phyloP scores from a whole-genome alignment of 768 basidiomycete species.

The Scleroderma bovista region DNA sequence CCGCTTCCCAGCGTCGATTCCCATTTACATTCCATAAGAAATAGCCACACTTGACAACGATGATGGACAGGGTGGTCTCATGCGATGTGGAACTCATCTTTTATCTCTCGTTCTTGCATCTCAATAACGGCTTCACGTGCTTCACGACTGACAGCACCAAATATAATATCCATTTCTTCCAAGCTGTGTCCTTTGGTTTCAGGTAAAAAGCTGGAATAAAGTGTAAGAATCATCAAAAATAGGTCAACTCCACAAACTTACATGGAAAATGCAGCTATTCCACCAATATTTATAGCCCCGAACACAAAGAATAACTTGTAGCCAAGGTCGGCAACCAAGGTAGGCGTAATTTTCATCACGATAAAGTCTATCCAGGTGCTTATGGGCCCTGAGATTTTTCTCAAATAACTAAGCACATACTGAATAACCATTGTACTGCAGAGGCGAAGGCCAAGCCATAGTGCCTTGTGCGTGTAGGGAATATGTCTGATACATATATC shows the following conservation, averaged over 20 bases:
- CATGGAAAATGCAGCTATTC: conserved; percentile 64
- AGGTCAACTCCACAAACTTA: conserved; percentile 24
- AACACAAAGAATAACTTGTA: conserved; percentile 54
- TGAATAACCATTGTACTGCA: conserved; percentile 80
- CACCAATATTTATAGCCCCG: conserved; percentile 42
- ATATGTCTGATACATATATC: conserved; percentile 79
- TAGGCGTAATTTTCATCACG: conserved; percentile 62
- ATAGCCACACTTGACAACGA: too few species aligned
- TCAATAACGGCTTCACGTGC: conserved; percentile 49
- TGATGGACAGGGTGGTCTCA: too few species aligned
- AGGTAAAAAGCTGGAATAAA: conserved; percentile 41
- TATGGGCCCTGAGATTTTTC: neutral
- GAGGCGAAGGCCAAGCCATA: conserved; percentile 74
- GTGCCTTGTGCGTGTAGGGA: conserved; percentile 78
- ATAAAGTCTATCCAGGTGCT: conserved; percentile 49
- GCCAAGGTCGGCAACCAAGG: conserved; percentile 50
- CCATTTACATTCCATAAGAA: too few species aligned
- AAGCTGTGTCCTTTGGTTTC: conserved; percentile 55
- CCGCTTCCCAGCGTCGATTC: too few species aligned
- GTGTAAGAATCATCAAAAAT: neutral
- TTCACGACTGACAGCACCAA: conserved; percentile 52
- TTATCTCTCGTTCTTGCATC: conserved; percentile 35
- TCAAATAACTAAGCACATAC: conserved; percentile 34
- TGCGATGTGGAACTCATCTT: neutral
- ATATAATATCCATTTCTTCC: conserved; percentile 53